A percentile compares a stretch with the other conserved stretches of the same genome.
Conservation (phyloP, 345 rosid genomes). For the Moricandia arvensis region DNA sequence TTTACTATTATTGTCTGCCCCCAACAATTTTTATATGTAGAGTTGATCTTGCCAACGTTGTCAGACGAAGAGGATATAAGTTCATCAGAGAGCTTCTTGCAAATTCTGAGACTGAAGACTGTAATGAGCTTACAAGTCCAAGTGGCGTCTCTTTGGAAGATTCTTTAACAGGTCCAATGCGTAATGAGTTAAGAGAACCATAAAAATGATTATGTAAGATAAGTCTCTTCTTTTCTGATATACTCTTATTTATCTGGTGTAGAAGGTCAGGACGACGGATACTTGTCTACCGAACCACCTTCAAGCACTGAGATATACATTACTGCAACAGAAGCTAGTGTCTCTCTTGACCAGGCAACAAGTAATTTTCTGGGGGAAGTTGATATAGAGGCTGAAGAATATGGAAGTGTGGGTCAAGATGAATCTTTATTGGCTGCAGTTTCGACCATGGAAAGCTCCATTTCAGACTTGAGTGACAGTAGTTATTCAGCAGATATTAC, state of each 20-base stretch:
- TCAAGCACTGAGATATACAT: neutral
- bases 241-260: slow-evolving; percentile 7
- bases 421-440: slow-evolving; percentile 26
- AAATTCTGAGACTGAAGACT: slow-evolving; percentile 35
- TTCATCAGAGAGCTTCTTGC: slow-evolving; percentile 59
- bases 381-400: slow-evolving; percentile 12
- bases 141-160: slow-evolving; percentile 12
- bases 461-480: slow-evolving; percentile 7
- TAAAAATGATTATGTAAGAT: neutral
- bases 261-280: slow-evolving; percentile 44
- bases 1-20: neutral
- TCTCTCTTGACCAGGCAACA: slow-evolving; percentile 7
- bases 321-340: neutral
- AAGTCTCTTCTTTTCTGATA: slow-evolving; percentile 5
- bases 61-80: slow-evolving; percentile 88
- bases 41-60: slow-evolving; percentile 83
- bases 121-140: slow-evolving; percentile 29
- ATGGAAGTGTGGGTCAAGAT: slow-evolving; percentile 16
- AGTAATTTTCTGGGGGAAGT: neutral
- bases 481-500: slow-evolving; percentile 19
- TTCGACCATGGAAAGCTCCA: neutral
- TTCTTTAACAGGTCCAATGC: slow-evolving; percentile 45
- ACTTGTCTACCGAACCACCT: slow-evolving; percentile 1
- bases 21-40: slow-evolving; percentile 41
- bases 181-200: neutral